Conservation (phyloP, 2,329 filamentous ascomycete genomes). For the Colletotrichum brevisporum region DNA sequence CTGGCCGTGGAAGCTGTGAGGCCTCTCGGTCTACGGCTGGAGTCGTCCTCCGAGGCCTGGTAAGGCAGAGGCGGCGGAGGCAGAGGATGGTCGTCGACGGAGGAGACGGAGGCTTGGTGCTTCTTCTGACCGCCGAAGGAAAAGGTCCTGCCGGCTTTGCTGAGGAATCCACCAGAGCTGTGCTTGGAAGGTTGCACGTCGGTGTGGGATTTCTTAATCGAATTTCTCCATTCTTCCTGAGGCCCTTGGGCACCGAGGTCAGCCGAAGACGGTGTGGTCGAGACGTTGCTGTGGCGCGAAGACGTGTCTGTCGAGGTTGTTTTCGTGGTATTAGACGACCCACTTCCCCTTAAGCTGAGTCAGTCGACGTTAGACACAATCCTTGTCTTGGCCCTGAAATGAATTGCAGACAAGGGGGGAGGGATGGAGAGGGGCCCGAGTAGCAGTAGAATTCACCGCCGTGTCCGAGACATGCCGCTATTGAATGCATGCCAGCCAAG, state of each 20-base stretch:
- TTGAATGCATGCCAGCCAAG: slow-evolving; percentile 35
- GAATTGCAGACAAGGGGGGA: slow-evolving; percentile 41
- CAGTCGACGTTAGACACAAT: slow-evolving; percentile 51
- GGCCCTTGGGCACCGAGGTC: slow-evolving; percentile 54
- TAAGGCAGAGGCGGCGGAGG: slow-evolving; percentile 55
- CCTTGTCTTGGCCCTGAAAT: slow-evolving; percentile 41
- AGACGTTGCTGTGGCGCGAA: slow-evolving; percentile 73
- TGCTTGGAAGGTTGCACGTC: slow-evolving; percentile 62
- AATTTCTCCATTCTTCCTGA: slow-evolving; percentile 57
- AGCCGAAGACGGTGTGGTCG: slow-evolving; percentile 72
- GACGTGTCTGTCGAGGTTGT: slow-evolving; percentile 72
- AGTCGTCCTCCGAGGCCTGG: slow-evolving; percentile 49
- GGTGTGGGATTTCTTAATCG: slow-evolving; percentile 54
- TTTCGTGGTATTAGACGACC: slow-evolving; percentile 73
- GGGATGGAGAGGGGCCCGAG: slow-evolving; percentile 29
- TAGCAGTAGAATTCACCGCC: slow-evolving; percentile 30
- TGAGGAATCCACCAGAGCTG: slow-evolving; percentile 64
- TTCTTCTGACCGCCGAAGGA: slow-evolving; percentile 73
- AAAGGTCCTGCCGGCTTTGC: slow-evolving; percentile 70
- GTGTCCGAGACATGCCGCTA: slow-evolving; percentile 40
- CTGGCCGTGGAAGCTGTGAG: slow-evolving; percentile 68
- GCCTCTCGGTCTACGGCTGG: slow-evolving; percentile 59
- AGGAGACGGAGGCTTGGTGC: slow-evolving; percentile 53
- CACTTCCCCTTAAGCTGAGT: slow-evolving; percentile 67
- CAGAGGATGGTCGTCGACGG: slow-evolving; percentile 53